Percentiles rank a stretch among this genome's conserved stretches.
Conservation (phyloP, 2,329 filamentous ascomycete genomes). For the Scedosporium apiospermum region DNA sequence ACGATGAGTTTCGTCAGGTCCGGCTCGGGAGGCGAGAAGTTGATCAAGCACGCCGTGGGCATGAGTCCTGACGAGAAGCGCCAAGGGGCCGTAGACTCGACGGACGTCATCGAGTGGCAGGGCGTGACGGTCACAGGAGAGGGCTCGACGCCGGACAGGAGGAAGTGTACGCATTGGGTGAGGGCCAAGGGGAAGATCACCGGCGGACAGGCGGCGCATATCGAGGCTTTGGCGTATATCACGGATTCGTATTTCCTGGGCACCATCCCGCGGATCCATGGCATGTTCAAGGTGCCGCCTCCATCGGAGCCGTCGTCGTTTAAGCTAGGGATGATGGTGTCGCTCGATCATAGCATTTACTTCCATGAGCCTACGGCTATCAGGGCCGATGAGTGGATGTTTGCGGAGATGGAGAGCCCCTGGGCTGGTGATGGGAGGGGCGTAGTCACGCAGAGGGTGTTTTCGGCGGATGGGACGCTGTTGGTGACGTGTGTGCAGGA, state of each 20-base stretch:
- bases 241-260: constrained; percentile 90
- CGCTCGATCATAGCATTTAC: constrained; percentile 65
- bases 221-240: constrained; percentile 86
- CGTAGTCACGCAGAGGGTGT: constrained; percentile 67
- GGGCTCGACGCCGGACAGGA: constrained; percentile 47
- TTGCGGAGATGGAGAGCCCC: constrained; percentile 68
- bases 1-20: constrained; percentile 80
- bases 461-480: constrained; percentile 58
- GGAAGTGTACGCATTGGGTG: constrained; percentile 65
- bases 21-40: constrained; percentile 39
- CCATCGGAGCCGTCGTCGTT: constrained; percentile 5
- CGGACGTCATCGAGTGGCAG: constrained; percentile 20
- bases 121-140: constrained; percentile 25
- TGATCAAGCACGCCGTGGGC: constrained; percentile 53
- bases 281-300: constrained; percentile 46
- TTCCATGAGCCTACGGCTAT: constrained; percentile 53
- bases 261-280: constrained; percentile 72
- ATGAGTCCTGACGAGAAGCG: constrained; percentile 25
- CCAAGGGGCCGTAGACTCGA: constrained; percentile 37
- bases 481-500: constrained; percentile 76
- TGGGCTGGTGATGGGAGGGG: constrained; percentile 73
- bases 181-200: constrained; percentile 67
- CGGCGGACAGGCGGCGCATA: constrained; percentile 70
- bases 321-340: constrained; percentile 75
- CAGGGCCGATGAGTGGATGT: constrained; percentile 65